Evolutionary conservation across 2,329 filamentous ascomycete species (phyloP).

Genomic region (Clarireedia paspali): DNA sequence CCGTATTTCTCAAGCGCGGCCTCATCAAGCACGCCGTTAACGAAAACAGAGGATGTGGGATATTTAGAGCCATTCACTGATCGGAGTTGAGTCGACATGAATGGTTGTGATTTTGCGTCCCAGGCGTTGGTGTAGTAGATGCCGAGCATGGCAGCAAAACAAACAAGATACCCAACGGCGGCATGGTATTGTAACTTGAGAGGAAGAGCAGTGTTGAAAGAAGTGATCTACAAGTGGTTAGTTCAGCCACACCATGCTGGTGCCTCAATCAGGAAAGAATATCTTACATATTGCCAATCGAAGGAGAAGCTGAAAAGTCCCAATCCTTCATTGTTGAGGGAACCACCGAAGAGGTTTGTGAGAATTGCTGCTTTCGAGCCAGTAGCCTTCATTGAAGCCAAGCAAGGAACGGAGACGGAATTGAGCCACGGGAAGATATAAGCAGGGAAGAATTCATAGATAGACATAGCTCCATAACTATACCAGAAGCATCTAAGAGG

Average conservation of each 20-base stretch:
- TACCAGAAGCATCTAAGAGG: constrained; percentile 36
- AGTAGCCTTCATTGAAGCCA: constrained; percentile 32
- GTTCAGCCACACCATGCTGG: neutral
- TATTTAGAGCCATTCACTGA: constrained; percentile 33
- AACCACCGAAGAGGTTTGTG: constrained; percentile 41
- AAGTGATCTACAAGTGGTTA: constrained; percentile 39
- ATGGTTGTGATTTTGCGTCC: constrained; percentile 34
- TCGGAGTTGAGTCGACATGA: constrained; percentile 37
- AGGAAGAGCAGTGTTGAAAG: constrained; percentile 44
- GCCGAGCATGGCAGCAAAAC: constrained; percentile 41
- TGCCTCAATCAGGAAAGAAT: constrained; percentile 2
- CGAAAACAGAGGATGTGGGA: constrained; percentile 35
- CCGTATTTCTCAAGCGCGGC: constrained; percentile 36
- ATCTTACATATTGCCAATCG: constrained; percentile 41
- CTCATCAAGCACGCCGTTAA: constrained; percentile 35
- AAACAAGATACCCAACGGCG: constrained; percentile 39
- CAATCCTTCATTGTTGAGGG: constrained; percentile 37
- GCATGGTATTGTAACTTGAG: constrained; percentile 42
- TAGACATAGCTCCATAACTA: constrained; percentile 34
- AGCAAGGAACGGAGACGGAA: constrained; percentile 37
- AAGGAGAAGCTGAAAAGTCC: constrained; percentile 36
- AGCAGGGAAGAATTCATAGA: constrained; percentile 42
- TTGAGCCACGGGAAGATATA: constrained; percentile 39
- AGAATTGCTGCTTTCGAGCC: constrained; percentile 31
- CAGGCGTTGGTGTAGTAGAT: constrained; percentile 38